Base-by-base conservation (phyloP, 305 asterid genomes). In the Nicotiana rustica region DNA sequence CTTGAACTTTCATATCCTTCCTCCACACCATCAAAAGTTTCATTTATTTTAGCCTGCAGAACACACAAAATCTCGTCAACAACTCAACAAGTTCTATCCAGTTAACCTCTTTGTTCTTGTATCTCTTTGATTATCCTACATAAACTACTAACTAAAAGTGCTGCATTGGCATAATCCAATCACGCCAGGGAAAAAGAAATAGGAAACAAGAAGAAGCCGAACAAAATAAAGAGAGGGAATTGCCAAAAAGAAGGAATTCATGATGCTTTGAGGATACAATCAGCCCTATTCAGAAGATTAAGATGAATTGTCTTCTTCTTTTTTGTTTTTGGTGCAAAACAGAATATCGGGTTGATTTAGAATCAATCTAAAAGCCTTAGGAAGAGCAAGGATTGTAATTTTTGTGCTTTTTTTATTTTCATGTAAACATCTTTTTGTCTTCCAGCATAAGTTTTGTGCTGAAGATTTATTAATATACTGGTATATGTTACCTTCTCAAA, bases 1-100 rank as follows among this genome's bases (percentile, higher is more conserved):
- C 89, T 92, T 68, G 95, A 90, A 85, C 98, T 93, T 64, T 91
- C 98, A 88, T 91, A 91, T 66, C 93, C 98, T 84, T 93, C 97
- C 87, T 93, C 97, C 83, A 85, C 90, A 82, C 93, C 99, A 86
- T 93, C 96, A 78, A 88, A 86, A 85, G 83, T 87, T 88, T 95
- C 98, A 67, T 91, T 91, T 82, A 88, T 88, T 89, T 88, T 95
- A 77, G 89, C 89, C 98, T 95, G 88, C 86, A 89, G 84, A 85
- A 77, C 71, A 29, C 64, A 80, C 25, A 25, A 25, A 25, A 25
- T 79, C 77, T 47, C 18, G 52, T 81, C 44, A 75, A 52, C 4
- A 49, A 25, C 25, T 25, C 62, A 71, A 71, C 38, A 71, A 44
- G 25, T 29, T 25, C 44, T 75, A 61, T 75, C 44, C 64, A 25